Percentiles rank a stretch among this genome's conserved stretches.
These are phyloP conservation scores for Fragilariopsis cylindrus DNA, from an alignment of 108 stramenopile species.

Conservation along the genomic window DNA sequence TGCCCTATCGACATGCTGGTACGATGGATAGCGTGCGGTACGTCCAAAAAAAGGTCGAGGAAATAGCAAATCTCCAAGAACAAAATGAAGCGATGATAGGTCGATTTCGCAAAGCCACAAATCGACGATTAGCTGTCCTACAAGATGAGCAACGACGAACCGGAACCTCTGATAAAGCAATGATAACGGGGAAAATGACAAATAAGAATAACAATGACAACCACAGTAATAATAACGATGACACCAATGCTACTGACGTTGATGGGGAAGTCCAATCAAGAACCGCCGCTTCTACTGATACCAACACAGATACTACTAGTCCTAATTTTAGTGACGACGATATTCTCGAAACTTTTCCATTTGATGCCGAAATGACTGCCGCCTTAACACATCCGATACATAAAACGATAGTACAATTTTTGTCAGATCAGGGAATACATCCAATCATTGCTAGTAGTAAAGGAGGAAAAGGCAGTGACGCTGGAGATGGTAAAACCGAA, in stretches of 20 bases:
- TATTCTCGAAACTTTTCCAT: slow-evolving; percentile 73
- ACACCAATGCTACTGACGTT: slow-evolving; percentile 4
- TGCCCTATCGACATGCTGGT: slow-evolving; percentile 82
- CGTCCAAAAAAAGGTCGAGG: slow-evolving; percentile 58
- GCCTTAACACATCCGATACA: slow-evolving; percentile 55
- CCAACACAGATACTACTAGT: not conserved
- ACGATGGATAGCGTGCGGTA: slow-evolving; percentile 57
- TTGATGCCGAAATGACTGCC: slow-evolving; percentile 68
- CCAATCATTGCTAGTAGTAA: slow-evolving; percentile 1
- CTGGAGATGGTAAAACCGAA: not conserved
- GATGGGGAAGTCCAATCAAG: slow-evolving; percentile 14
- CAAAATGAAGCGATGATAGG: slow-evolving; percentile 76
- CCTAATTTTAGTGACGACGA: slow-evolving; percentile 56
- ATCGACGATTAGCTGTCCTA: slow-evolving; percentile 73
- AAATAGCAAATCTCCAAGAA: slow-evolving; percentile 16
- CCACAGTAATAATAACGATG: not conserved
- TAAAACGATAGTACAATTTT: slow-evolving; percentile 68
- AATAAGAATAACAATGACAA: slow-evolving; percentile 4
- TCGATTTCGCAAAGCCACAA: slow-evolving; percentile 85
- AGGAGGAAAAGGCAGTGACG: not conserved
- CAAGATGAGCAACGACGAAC: slow-evolving; percentile 75
- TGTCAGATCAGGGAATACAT: slow-evolving; percentile 38
- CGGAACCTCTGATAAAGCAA: slow-evolving; percentile 32
- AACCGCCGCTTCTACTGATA: not conserved
- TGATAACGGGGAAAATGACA: slow-evolving; percentile 16